phyloP scores from a whole-genome alignment of 164 flowering plant genomes.

The Chimonanthus praecox region DNA sequence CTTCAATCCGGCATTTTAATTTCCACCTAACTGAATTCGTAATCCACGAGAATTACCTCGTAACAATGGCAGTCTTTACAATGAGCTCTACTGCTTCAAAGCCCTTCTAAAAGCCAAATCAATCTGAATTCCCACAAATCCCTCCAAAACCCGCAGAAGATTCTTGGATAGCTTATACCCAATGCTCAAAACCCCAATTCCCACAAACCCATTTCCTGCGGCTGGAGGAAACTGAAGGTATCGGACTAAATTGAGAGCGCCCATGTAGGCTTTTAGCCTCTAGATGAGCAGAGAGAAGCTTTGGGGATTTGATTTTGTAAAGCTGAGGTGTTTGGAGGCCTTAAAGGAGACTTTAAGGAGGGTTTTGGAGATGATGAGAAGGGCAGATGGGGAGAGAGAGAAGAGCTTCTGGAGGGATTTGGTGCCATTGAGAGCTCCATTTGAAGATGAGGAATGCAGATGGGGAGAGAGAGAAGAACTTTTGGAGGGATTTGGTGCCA shows the following conservation, averaged over 20 bases:
- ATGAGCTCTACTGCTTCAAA: conserved; percentile 10
- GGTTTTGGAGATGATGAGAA: conserved; percentile 3
- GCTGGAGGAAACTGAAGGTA: conserved; percentile 2
- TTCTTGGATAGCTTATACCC: conserved; percentile 15
- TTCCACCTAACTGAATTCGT: not conserved
- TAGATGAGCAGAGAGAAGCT: not conserved
- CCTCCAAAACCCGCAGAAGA: conserved; percentile 12
- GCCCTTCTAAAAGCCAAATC: conserved; percentile 2
- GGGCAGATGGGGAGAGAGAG: conserved; percentile 8
- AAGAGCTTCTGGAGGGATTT: conserved; percentile 5
- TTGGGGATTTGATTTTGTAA: not conserved
- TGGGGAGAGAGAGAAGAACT: conserved; percentile 7
- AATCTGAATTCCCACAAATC: conserved; percentile 12
- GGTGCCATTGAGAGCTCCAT: conserved; percentile 13
- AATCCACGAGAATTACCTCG: conserved; percentile 7
- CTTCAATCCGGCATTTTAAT: too few species aligned
- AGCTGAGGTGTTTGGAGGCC: conserved; percentile 6
- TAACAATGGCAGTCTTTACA: conserved; percentile 5
- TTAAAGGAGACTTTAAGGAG: conserved; percentile 7
- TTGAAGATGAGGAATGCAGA: not conserved
- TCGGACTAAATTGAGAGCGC: conserved; percentile 11
- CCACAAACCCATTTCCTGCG: conserved; percentile 5
- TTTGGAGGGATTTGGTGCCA: conserved; percentile 7
- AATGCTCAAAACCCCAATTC: conserved; percentile 9
- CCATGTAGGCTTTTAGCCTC: conserved; percentile 6